These are phyloP conservation scores for Jatropha curcas DNA, from an alignment of 345 rosid species.

Conservation along the genomic window DNA sequence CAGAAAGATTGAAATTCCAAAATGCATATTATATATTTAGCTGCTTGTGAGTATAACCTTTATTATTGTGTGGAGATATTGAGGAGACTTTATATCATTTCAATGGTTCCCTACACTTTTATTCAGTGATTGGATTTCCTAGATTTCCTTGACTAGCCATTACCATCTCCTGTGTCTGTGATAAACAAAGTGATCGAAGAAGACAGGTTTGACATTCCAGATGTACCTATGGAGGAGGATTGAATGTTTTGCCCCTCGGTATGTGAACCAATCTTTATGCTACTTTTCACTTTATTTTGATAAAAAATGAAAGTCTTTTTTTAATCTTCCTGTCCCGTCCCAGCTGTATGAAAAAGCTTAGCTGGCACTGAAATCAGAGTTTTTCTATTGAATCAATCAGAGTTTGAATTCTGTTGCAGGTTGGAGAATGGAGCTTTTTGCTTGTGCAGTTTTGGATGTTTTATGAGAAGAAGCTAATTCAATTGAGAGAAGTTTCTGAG, in stretches of 20 bases:
- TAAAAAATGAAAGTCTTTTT: too few relatives aligned
- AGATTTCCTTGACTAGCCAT: slow-evolving; percentile 60
- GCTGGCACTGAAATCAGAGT: not conserved
- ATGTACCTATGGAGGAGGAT: slow-evolving; percentile 98
- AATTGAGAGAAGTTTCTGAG: not conserved
- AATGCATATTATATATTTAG: not conserved
- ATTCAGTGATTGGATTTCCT: not conserved
- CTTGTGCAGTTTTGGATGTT: too few relatives aligned
- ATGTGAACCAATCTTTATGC: not conserved
- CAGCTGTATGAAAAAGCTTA: not conserved
- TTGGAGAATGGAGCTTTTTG: not conserved
- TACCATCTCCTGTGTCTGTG: slow-evolving; percentile 57
- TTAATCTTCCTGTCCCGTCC: too few relatives aligned
- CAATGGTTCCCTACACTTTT: not conserved
- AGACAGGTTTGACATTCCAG: slow-evolving; percentile 94
- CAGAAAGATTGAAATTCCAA: not conserved
- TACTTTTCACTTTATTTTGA: not conserved
- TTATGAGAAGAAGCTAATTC: not conserved
- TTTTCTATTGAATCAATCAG: not conserved
- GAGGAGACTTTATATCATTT: not conserved
- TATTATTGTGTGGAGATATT: not conserved
- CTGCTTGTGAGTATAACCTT: not conserved
- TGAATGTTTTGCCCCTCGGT: slow-evolving; percentile 25
- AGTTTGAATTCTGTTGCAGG: not conserved
- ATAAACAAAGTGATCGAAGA: slow-evolving; percentile 75